A percentile compares a stretch with the other conserved stretches of the same genome.
Evolutionary conservation across 306 rosid species (phyloP).

Genomic region (Morella rubra): DNA sequence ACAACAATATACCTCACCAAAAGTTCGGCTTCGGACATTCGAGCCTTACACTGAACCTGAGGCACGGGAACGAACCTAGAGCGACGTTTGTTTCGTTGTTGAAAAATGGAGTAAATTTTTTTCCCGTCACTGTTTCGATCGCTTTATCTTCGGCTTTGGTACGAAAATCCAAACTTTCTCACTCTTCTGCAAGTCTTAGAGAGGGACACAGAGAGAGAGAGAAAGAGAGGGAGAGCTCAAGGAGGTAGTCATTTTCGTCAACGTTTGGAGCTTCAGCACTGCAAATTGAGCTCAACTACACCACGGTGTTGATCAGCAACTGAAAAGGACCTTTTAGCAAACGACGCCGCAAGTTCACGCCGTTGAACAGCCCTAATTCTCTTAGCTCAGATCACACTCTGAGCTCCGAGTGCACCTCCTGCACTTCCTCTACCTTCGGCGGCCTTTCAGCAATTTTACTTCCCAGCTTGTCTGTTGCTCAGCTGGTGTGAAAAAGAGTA

Average conservation of each 20-base stretch:
- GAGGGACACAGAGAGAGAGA: constrained; percentile 9
- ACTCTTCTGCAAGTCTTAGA: constrained; percentile 13
- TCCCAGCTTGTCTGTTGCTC: not conserved
- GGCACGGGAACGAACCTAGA: constrained; percentile 8
- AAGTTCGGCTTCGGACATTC: constrained; percentile 6
- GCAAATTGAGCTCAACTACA: not conserved
- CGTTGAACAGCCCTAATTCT: not conserved
- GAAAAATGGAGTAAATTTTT: not conserved
- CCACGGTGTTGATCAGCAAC: not conserved
- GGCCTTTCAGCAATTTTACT: constrained; percentile 9
- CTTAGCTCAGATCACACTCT: constrained; percentile 12
- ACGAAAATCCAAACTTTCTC: constrained; percentile 5
- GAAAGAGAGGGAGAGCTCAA: not conserved
- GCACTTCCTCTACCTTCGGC: not conserved
- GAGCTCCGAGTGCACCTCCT: not conserved
- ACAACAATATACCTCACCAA: not conserved
- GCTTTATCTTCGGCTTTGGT: constrained; percentile 24
- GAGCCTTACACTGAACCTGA: not conserved
- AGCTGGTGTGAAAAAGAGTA: not conserved
- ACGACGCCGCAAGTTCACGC: not conserved
- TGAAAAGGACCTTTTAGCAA: constrained; percentile 7
- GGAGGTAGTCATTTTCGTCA: constrained; percentile 7
- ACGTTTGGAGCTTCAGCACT: constrained; percentile 7
- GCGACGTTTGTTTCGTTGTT: constrained; percentile 7
- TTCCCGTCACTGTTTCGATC: constrained; percentile 7